Conservation (phyloP, 768 basidiomycete species). For the Mycena epipterygia region DNA sequence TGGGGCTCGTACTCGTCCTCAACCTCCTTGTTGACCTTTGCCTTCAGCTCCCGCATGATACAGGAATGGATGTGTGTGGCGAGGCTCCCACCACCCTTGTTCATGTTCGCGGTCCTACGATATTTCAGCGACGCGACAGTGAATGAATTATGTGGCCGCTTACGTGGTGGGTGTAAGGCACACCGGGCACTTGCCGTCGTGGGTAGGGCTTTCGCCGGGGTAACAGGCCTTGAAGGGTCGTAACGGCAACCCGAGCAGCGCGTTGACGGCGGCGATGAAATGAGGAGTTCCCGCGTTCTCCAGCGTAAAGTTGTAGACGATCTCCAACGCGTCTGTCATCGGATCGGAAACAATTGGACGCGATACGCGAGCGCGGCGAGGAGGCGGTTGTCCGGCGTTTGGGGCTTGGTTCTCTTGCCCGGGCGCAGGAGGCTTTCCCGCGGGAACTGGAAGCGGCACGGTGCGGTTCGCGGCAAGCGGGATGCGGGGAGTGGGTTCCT, state of each 20-base stretch:
- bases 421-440: not conserved
- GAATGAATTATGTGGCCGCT: not conserved
- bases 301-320: slow-evolving; percentile 1
- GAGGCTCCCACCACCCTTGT: not conserved
- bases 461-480: not conserved
- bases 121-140: not conserved
- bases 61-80: not conserved
- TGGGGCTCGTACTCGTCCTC: not conserved
- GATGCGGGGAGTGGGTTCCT: not conserved
- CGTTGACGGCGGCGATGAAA: not conserved
- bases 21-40: not conserved
- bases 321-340: not conserved
- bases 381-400: not conserved
- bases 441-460: not conserved
- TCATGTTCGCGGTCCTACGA: not conserved
- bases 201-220: not conserved
- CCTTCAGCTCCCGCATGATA: not conserved
- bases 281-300: not conserved
- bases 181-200: not conserved
- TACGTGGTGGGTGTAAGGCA: not conserved
- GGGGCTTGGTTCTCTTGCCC: not conserved
- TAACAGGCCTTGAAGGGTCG: not conserved
- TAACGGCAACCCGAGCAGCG: not conserved
- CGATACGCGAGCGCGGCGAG: not conserved
- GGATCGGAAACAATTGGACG: not conserved